Evolutionary conservation across 768 basidiomycete genomes (phyloP), one percentile per base, ranked within the genome.

Genomic region (Fistulinella prunicolor): DNA sequence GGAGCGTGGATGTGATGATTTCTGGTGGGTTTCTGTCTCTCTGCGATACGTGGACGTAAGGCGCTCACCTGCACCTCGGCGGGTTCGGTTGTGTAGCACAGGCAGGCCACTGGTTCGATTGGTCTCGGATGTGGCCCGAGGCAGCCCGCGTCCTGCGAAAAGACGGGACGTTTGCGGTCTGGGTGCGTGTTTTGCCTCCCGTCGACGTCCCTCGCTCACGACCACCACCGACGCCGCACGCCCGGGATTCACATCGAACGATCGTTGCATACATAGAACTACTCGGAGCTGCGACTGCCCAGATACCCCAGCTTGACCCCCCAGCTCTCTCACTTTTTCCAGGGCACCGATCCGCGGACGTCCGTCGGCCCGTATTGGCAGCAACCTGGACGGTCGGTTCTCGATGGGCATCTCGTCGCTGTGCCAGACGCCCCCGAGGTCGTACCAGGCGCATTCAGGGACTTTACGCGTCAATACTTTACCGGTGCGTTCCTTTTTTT

Each of bases 91-190:
- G 19, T 1, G 9, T 39, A 88, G 89, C 86, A 1, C 90, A 90
- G 64, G 78, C 89, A 0, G 82, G 81, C 1, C 90, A 93, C 59
- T 91, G 89, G 89, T 92, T 92, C 58, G 76, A 91, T 55, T 88
- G 83, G 78, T 60, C 66, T 3, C 77, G 73, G 50, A 73, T 86
- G 14, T 92, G 89, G 86, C 76, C 76, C 8, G 86, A 90, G 63
- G 70, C 78, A 0, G 71, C 73, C 9, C 71, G 85, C 12, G 76
- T 85, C 1, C 64, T 91, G 22, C 72, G 78, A 37, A 72, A 68
- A 2, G 74, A 78, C 10, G 89, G 87, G 4, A 83, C 79, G 3
- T 78, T 77, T 9, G 86, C 86, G 5, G 82, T 84, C 51, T 91
- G 88, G 85, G 89, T 86, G 52, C 23, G 77, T 65, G 14, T n/a